Conservation (phyloP, 1,284 basidiomycete species). For the Microbotryum saponariae region DNA sequence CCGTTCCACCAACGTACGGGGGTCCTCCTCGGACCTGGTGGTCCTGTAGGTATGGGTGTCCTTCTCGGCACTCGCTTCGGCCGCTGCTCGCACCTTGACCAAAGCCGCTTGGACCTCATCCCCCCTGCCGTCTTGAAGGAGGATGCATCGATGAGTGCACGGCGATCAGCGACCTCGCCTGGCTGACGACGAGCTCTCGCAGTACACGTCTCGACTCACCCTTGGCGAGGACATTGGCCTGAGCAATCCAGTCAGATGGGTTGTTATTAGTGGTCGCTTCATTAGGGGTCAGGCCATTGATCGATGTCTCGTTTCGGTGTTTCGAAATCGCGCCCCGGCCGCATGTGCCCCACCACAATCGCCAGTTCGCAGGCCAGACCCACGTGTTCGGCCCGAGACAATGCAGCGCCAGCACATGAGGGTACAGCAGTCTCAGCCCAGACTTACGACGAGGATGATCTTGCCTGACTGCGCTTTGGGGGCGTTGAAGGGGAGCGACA, state of each 20-base stretch:
- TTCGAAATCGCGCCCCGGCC: too few species aligned
- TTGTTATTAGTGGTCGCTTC: not conserved
- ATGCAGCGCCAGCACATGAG: not conserved
- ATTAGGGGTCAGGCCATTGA: too few species aligned
- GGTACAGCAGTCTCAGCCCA: not conserved
- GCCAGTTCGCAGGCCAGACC: too few species aligned
- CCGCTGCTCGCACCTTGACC: not conserved
- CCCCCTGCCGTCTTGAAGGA: not conserved
- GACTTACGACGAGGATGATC: slow-evolving; percentile 1
- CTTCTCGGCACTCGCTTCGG: not conserved
- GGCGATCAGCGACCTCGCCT: not conserved
- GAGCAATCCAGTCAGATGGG: too few species aligned
- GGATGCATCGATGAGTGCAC: too few species aligned
- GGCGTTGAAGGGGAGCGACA: not conserved
- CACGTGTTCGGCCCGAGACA: not conserved
- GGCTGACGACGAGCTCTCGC: not conserved
- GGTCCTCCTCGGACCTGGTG: slow-evolving; percentile 2
- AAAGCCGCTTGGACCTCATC: not conserved
- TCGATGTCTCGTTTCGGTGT: too few species aligned
- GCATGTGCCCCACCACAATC: not conserved
- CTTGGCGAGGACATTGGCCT: slow-evolving; percentile 1
- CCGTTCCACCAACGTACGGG: too few species aligned
- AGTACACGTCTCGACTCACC: not conserved
- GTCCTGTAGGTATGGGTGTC: not conserved
- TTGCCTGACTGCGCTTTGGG: not conserved